Percentiles rank a stretch among this genome's conserved stretches.
Conservation (phyloP, 176 grass and related monocot species). For the Alopecurus myosuroides region DNA sequence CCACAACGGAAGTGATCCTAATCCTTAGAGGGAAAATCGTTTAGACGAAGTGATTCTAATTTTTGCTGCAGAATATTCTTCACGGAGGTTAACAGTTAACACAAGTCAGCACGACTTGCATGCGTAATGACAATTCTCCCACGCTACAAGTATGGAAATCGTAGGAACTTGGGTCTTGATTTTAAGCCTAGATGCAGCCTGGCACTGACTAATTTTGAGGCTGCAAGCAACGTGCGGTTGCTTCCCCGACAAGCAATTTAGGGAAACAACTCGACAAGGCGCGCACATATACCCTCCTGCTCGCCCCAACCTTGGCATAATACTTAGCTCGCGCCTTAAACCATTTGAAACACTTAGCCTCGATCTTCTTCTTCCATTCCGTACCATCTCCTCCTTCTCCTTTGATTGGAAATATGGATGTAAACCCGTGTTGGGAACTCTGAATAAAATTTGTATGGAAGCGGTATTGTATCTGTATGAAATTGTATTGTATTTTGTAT, state of each 20-base stretch:
- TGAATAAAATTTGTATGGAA: too few relatives aligned
- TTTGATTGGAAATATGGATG: too few relatives aligned
- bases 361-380: neutral
- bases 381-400: neutral
- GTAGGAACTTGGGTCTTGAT: neutral
- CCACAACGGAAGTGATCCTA: neutral
- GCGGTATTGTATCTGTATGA: too few relatives aligned
- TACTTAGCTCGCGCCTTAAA: neutral
- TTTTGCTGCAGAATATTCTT: slow-evolving; percentile 9
- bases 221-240: slow-evolving; percentile 25
- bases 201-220: slow-evolving; percentile 22
- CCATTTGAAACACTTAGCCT: slow-evolving; percentile 2
- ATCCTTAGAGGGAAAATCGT: neutral
- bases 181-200: neutral
- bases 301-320: neutral
- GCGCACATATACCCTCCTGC: neutral
- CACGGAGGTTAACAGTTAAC: neutral
- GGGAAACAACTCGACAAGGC: neutral
- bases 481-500: too few relatives aligned
- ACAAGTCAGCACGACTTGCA: neutral
- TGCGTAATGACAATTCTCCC: neutral
- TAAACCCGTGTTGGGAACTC: too few relatives aligned
- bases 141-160: neutral
- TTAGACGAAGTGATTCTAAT: neutral
- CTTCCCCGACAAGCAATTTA: slow-evolving; percentile 1